Base-by-base conservation (phyloP, 371 early-diverging fungal genomes). In the Rhizomucor miehei region DNA sequence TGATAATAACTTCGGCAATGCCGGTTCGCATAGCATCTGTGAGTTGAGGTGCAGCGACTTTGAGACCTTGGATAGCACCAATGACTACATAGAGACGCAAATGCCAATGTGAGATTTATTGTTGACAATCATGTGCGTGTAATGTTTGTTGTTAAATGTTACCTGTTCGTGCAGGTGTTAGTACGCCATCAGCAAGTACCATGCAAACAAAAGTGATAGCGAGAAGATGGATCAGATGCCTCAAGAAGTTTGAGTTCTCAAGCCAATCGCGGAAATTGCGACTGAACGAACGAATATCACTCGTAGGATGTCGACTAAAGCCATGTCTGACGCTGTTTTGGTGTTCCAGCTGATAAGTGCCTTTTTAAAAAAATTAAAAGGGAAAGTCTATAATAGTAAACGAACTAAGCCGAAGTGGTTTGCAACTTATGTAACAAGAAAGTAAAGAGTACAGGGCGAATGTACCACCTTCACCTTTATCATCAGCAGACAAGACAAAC, bases 381-480 rank as follows among this genome's bases (percentile, higher is more conserved):
- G n/a, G n/a, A n/a, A n/a, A n/a, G n/a, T n/a, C n/a, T 29, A 24
- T 39, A 10, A 48, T 10, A 3, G 24, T 20, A 9, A 11, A 29
- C 35, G 6, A 48, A 8, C n/a, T n/a, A n/a, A n/a, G n/a, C n/a
- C n/a, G n/a, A n/a, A n/a, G n/a, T n/a, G n/a, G n/a, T n/a, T 29
- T 6, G 11, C 21, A n/a, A 56, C 63, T 45, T 58, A 63, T 52
- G 52, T 72, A 67, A 14, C 69, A 57, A 16, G 62, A 57, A 20
- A 84, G 51, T 17, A 81, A 57, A 2, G 82, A 79, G 25, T 77
- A 68, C 21, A 84, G 56, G 6, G 85, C 85, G 69, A 79, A 84
- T 3, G 79, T 78, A 34, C 85, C 85, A 25, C 85, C 85, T 59
- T 81, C 80, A n/a, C 85, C 85, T 55, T 82, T 75, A 58, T 81